Percentiles rank a stretch among this genome's conserved stretches.
Evolutionary conservation across 345 rosid species (phyloP).

Genomic region (Euphorbia tirucalli): DNA sequence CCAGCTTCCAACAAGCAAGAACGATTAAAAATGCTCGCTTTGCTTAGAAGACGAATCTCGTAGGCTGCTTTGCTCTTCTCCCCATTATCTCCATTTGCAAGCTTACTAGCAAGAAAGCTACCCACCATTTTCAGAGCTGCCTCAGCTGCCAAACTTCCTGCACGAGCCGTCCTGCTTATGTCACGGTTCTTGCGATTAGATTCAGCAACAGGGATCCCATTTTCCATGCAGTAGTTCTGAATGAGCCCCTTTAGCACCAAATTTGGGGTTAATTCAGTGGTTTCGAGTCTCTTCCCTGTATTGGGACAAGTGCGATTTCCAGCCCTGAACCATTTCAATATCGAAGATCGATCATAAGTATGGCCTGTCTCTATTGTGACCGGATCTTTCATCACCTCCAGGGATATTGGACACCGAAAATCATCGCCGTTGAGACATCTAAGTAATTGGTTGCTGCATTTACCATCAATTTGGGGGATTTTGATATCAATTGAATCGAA

Average conservation of each 20-base stretch:
- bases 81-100: conserved; percentile 34
- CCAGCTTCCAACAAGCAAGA: conserved; percentile 74
- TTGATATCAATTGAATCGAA: conserved; percentile 40
- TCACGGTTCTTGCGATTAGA: conserved; percentile 35
- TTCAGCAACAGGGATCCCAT: conserved; percentile 34
- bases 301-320: conserved; percentile 19
- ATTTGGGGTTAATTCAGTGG: conserved; percentile 6
- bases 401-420: conserved; percentile 25
- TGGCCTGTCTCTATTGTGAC: conserved; percentile 22
- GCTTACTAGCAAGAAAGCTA: conserved; percentile 42
- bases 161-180: conserved; percentile 28
- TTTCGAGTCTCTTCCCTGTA: conserved; percentile 13
- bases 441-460: conserved; percentile 12
- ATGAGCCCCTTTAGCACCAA: conserved; percentile 10
- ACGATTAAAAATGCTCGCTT: conserved; percentile 58
- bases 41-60: conserved; percentile 68
- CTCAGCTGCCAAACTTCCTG: conserved; percentile 58
- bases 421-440: conserved; percentile 41
- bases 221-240: conserved; percentile 40
- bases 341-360: conserved; percentile 21
- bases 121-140: conserved; percentile 51
- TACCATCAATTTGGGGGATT: conserved; percentile 4
- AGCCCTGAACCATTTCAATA: conserved; percentile 24
- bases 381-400: conserved; percentile 24
- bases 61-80: conserved; percentile 52